Evolutionary conservation across 192 early-diverging fungal genomes (phyloP), one percentile per base, ranked within the genome.

Genomic region (Tieghemiomyces parasiticus): DNA sequence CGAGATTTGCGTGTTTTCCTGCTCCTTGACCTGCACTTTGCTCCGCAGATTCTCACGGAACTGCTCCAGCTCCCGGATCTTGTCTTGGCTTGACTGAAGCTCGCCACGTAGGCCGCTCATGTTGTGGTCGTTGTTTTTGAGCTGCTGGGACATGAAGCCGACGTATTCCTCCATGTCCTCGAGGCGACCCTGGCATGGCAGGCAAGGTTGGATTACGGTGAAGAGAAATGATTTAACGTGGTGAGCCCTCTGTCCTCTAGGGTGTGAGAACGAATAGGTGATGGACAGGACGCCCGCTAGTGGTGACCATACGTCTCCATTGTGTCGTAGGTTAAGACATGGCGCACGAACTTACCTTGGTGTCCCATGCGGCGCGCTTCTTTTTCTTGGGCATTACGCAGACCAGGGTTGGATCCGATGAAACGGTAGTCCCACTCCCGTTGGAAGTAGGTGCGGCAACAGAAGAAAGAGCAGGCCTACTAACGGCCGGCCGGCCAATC

Each of bases 131-230:
- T 60, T 64, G 31, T 51, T 60, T 29, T 65, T 56, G 25, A 68
- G 34, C 59, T 61, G 24, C 13, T 33, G 60, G 32, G 60, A 50
- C 29, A 66, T 63, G 46, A 64, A 61, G 38, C 63, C 70, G 4
- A 60, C 61, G 12, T 67, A 59, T 28, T 71, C 62, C 63, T 92
- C 87, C 71, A 90, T 75, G 68, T 92, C 90, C 59, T 82, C 71
- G 4, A 92, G 68, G n/a, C 88, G 76, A 1, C 90, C 90, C 60
- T 87, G 46, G n/a, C 6, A n/a, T n/a, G n/a, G n/a, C n/a, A n/a
- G n/a, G n/a, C n/a, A n/a, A n/a, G n/a, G n/a, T n/a, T n/a, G n/a
- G n/a, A n/a, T n/a, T n/a, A n/a, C n/a, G n/a, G n/a, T n/a, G n/a
- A n/a, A n/a, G n/a, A n/a, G 14, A 10, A n/a, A 38, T 35, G 14